Percentiles rank a stretch among this genome's conserved stretches.
Conservation (phyloP, 2,329 filamentous ascomycete species). For the Penicillium freii region DNA sequence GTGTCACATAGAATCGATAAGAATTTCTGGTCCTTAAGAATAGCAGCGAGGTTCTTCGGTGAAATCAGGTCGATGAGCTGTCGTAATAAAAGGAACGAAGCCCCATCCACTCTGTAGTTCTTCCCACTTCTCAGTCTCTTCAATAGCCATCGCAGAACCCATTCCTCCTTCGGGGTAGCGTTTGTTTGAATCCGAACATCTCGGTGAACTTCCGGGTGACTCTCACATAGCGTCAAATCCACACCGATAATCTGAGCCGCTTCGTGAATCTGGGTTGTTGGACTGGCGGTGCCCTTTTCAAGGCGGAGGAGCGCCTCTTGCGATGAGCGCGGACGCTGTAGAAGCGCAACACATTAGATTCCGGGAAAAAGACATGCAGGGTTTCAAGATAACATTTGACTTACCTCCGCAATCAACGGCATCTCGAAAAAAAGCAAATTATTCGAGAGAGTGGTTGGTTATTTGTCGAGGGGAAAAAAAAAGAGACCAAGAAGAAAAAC, state of each 20-base stretch:
- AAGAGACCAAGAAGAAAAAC: slow-evolving; percentile 26
- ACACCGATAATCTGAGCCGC: slow-evolving; percentile 46
- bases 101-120: slow-evolving; percentile 44
- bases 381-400: slow-evolving; percentile 9
- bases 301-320: slow-evolving; percentile 47
- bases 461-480: slow-evolving; percentile 12
- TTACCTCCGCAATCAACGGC: slow-evolving; percentile 39
- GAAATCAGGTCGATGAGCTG: slow-evolving; percentile 69
- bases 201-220: slow-evolving; percentile 31
- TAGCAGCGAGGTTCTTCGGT: slow-evolving; percentile 65
- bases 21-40: slow-evolving; percentile 69
- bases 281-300: slow-evolving; percentile 44
- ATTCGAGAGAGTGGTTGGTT: slow-evolving; percentile 13
- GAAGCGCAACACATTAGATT: slow-evolving; percentile 16
- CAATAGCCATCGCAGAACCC: slow-evolving; percentile 65
- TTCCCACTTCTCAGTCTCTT: slow-evolving; percentile 54
- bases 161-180: slow-evolving; percentile 57
- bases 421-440: slow-evolving; percentile 29
- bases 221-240: slow-evolving; percentile 35
- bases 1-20: slow-evolving; percentile 64
- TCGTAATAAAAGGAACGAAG: slow-evolving; percentile 56
- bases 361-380: not conserved
- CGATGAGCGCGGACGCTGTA: slow-evolving; percentile 40
- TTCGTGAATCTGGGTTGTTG: slow-evolving; percentile 41
- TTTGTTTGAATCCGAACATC: slow-evolving; percentile 21